These are phyloP conservation scores for Scenedesmus sp. DNA, from an alignment of 163 green algal species.

Conservation along the genomic window DNA sequence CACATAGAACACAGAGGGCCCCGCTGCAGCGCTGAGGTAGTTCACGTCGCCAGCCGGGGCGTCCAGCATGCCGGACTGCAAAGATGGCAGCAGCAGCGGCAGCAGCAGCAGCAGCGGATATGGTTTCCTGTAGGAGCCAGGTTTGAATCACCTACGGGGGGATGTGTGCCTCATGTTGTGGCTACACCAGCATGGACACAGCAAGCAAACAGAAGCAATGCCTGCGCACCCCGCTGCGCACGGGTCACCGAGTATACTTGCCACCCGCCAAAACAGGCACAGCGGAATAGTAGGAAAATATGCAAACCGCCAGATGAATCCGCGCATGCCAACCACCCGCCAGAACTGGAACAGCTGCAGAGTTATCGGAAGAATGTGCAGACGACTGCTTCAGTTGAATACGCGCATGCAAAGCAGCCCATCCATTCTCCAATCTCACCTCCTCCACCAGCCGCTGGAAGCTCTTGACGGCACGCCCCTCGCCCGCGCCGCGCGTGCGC, in stretches of 20 bases:
- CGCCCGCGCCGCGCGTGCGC: slow-evolving; percentile 70
- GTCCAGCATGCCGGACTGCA: slow-evolving; percentile 72
- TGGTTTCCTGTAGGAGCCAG: no score
- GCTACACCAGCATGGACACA: background rate
- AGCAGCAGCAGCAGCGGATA: background rate
- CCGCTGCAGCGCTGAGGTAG: slow-evolving; percentile 79
- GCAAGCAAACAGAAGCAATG: background rate
- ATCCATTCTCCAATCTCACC: slow-evolving; percentile 37
- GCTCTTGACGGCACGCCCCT: slow-evolving; percentile 65
- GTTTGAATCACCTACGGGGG: no score
- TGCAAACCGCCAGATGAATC: no score
- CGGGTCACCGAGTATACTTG: no score
- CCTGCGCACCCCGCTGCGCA: background rate
- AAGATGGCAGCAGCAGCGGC: background rate
- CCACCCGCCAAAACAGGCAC: no score
- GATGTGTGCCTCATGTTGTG: background rate
- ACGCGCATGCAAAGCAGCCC: no score
- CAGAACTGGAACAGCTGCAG: no score
- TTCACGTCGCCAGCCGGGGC: slow-evolving; percentile 61
- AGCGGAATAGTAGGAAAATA: no score
- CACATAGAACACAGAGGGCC: slow-evolving; percentile 62
- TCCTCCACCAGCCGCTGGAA: slow-evolving; percentile 81
- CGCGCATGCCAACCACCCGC: no score
- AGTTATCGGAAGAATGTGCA: no score
- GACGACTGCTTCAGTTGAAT: no score